phyloP scores from a whole-genome alignment of 2,329 filamentous ascomycete genomes.

The Penicillium rolfsii region DNA sequence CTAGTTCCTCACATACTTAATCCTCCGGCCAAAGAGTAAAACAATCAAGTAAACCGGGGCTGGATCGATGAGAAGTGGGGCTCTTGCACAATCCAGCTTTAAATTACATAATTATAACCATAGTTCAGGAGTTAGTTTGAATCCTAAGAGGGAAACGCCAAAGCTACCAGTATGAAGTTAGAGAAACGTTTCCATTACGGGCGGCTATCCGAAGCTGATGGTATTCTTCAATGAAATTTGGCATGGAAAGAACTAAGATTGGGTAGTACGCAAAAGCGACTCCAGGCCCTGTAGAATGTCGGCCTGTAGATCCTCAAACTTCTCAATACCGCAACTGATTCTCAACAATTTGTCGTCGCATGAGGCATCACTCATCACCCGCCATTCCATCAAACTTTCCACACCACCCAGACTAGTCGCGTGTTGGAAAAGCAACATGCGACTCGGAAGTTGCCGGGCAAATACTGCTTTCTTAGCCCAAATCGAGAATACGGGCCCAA shows the following conservation, averaged over 20 bases:
- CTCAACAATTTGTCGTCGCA: slow-evolving; percentile 74
- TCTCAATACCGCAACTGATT: slow-evolving; percentile 82
- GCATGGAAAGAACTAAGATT: neutral
- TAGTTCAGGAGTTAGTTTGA: too few species aligned
- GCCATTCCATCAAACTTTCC: slow-evolving; percentile 95
- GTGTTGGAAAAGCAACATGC: slow-evolving; percentile 83
- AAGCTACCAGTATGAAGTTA: too few species aligned
- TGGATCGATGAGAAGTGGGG: neutral
- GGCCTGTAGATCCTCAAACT: slow-evolving; percentile 18
- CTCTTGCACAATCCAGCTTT: too few species aligned
- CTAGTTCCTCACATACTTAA: neutral
- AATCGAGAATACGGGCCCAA: slow-evolving; percentile 83
- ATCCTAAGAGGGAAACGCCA: too few species aligned
- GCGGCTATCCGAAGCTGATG: too few species aligned
- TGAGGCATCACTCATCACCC: slow-evolving; percentile 76
- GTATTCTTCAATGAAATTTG: neutral
- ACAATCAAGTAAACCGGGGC: neutral
- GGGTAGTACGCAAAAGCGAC: slow-evolving; percentile 3
- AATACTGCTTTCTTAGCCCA: slow-evolving; percentile 61
- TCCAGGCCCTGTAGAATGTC: slow-evolving; percentile 16
- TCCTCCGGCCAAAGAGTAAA: neutral
- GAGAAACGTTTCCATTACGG: too few species aligned
- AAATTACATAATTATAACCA: too few species aligned
- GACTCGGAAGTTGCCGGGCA: slow-evolving; percentile 73
- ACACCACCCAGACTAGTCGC: slow-evolving; percentile 92